A percentile compares a stretch with the other conserved stretches of the same genome.
phyloP scores from a whole-genome alignment of 139 green algal species.

The Tetradesmus obliquus region DNA sequence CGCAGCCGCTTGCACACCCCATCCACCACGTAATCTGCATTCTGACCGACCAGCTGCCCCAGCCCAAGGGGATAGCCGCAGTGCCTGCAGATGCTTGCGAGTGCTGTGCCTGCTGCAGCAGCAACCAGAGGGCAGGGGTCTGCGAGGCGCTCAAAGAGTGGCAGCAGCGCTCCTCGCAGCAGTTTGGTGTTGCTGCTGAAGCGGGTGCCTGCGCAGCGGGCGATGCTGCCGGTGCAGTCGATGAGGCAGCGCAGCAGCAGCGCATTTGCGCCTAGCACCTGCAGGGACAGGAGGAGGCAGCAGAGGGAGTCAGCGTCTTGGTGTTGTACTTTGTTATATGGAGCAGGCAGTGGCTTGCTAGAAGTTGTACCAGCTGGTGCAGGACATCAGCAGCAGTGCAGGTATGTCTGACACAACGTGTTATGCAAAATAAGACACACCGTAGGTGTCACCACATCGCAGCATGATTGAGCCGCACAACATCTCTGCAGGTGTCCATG shows the following conservation, averaged over 20 bases:
- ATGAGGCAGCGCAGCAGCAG: conserved; percentile 67
- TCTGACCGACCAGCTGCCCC: conserved; percentile 65
- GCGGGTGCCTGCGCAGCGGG: conserved; percentile 54
- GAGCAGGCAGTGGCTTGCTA: too few species aligned
- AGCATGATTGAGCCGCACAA: too few species aligned
- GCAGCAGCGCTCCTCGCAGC: conserved; percentile 72
- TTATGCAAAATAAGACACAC: too few species aligned
- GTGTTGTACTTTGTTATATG: neutral
- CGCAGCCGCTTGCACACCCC: conserved; percentile 77
- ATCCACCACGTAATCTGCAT: conserved; percentile 89
- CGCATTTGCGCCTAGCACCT: conserved; percentile 74
- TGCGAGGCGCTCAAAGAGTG: conserved; percentile 80
- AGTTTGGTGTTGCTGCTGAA: conserved; percentile 63
- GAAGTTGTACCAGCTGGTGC: too few species aligned
- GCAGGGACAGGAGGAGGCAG: neutral
- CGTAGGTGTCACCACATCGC: too few species aligned
- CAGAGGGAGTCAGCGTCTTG: neutral
- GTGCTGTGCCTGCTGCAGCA: conserved; percentile 57
- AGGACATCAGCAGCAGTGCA: too few species aligned
- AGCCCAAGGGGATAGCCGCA: conserved; percentile 63
- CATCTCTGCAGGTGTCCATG: too few species aligned
- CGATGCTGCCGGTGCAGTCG: conserved; percentile 66
- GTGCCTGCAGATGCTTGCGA: conserved; percentile 44
- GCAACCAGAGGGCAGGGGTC: conserved; percentile 69
- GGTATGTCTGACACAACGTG: too few species aligned